Evolutionary conservation across 169 alveolate genomes (phyloP), one percentile per base, ranked within the genome.

Genomic region (Plasmodium yoelii): DNA sequence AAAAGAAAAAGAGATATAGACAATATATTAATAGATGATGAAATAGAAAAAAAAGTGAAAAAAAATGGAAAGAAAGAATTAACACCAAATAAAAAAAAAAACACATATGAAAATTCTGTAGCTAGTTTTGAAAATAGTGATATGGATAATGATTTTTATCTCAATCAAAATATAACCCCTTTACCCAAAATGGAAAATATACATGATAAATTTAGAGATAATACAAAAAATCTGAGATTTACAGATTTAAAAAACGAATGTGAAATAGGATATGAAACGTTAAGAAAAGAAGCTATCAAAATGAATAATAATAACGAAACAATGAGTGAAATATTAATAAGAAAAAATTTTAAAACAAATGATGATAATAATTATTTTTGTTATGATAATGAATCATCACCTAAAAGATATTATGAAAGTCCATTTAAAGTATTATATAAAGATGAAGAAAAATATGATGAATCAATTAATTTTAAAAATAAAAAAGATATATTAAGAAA

Each of bases 281-380:
- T 77, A 63, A 77, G 39, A 42, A 77, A 77, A 44, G 88, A 77
- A 44, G 69, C 65, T 55, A 77, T 77, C 12, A 77, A 77, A 77
- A 77, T 77, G 51, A 74, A 77, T 63, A 77, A 77, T 53, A 77
- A 77, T 56, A 77, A 77, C 22, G 88, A 77, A 77, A 77, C 88
- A 0, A 42, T 77, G 19, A 77, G 88, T 77, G 88, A 77, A 49
- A 77, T 77, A 63, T 64, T 77, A 57, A 77, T 77, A 63, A 77
- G 80, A 28, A 77, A 77, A 64, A 46, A 77, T 49, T 77, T 64
- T n/a, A 28, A 64, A 19, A 44, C 65, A 61, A 77, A 77, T 77
- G 88, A 77, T 77, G 88, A 63, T 63, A 64, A 77, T 47, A 34
- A 2, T 51, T 77, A 74, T 18, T 63, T 77, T 77, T 77, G 42